phyloP scores from a whole-genome alignment of 148 eudicot species.

The Rheum nobile region DNA sequence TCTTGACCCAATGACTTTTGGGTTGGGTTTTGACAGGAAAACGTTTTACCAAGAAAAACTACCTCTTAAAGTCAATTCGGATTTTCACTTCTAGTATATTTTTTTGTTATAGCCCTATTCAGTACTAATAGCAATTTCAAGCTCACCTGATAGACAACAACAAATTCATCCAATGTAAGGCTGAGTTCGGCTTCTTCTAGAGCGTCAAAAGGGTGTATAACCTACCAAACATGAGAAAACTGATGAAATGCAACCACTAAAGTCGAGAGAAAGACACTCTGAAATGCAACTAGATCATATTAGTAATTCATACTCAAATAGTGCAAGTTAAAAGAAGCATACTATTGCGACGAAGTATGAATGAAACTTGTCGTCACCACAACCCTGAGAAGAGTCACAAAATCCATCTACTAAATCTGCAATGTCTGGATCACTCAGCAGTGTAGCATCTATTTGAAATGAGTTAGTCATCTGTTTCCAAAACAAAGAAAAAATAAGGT shows the following conservation, averaged over 20 bases:
- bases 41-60: too few relatives aligned
- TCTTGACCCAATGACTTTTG: too few relatives aligned
- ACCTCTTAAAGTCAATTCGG: not conserved
- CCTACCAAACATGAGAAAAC: constrained; percentile 17
- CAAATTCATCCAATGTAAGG: constrained; percentile 45
- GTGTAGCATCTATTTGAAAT: constrained; percentile 14
- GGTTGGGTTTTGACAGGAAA: too few relatives aligned
- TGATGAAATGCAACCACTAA: too few relatives aligned
- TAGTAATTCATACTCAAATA: not conserved
- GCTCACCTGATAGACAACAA: constrained; percentile 53
- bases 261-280: not conserved
- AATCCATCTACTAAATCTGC: not conserved
- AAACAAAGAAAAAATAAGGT: too few relatives aligned
- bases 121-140: too few relatives aligned
- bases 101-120: too few relatives aligned
- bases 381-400: constrained; percentile 11
- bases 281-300: not conserved
- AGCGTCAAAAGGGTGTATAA: constrained; percentile 65
- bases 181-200: constrained; percentile 61
- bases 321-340: constrained; percentile 7
- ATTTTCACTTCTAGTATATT: not conserved
- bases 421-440: constrained; percentile 18
- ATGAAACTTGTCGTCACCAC: constrained; percentile 15
- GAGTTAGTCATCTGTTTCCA: constrained; percentile 28
- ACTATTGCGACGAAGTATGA: constrained; percentile 53